These are phyloP conservation scores for Podaxis rugospora DNA, from an alignment of 768 basidiomycete species.

Conservation along the genomic window DNA sequence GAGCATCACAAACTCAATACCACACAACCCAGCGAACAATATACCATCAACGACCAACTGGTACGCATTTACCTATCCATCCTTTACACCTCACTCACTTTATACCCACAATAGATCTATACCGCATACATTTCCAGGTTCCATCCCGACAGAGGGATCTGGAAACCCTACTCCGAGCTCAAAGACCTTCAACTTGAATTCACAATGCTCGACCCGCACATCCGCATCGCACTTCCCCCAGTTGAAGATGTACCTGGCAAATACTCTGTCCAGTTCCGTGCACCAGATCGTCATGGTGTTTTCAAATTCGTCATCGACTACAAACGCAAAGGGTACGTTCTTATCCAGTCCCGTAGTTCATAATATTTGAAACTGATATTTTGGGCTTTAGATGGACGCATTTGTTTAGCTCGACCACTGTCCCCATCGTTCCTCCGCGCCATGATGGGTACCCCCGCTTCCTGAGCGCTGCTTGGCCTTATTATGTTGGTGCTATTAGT, in stretches of 20 bases:
- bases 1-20: constrained; percentile 71
- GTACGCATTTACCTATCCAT: constrained; percentile 35
- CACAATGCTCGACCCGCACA: constrained; percentile 97
- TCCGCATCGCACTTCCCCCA: constrained; percentile 73
- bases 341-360: constrained; percentile 1
- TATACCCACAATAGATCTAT: constrained; percentile 50
- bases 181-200: constrained; percentile 90
- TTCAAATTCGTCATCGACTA: constrained; percentile 95
- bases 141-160: constrained; percentile 47
- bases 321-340: constrained; percentile 78
- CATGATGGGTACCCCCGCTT: constrained; percentile 97
- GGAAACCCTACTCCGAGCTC: constrained; percentile 70
- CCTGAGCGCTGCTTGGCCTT: constrained; percentile 94
- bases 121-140: constrained; percentile 69
- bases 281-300: constrained; percentile 94
- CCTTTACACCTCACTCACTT: constrained; percentile 3
- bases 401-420: constrained; percentile 67
- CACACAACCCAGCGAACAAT: constrained; percentile 59
- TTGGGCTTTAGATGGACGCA: constrained; percentile 56
- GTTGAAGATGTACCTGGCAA: constrained; percentile 53
- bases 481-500: constrained; percentile 88
- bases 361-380: background rate
- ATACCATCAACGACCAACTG: constrained; percentile 84
- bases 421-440: constrained; percentile 86
- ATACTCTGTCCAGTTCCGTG: constrained; percentile 82